Evolutionary conservation across 2,329 filamentous ascomycete species (phyloP).

Genomic region (Decorospora gaudefroyi): DNA sequence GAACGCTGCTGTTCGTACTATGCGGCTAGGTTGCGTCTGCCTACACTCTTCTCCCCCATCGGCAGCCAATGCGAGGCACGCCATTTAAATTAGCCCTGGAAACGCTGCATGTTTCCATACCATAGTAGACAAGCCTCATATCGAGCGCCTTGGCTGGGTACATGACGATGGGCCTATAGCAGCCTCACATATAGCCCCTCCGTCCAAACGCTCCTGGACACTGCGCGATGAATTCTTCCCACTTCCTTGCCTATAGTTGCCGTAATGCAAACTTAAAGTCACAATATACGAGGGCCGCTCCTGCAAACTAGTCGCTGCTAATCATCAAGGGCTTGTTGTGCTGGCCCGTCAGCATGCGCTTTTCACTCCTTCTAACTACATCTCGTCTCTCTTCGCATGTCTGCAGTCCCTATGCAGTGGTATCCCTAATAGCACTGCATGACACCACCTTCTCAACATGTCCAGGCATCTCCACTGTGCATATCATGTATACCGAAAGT

Average conservation of each 20-base stretch:
- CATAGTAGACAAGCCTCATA: constrained; percentile 24
- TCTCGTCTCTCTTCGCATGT: constrained; percentile 1
- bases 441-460: constrained; percentile 5
- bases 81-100: constrained; percentile 23
- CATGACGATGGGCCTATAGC: constrained; percentile 25
- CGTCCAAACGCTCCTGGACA: constrained; percentile 17
- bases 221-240: constrained; percentile 15
- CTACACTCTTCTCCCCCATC: constrained; percentile 10
- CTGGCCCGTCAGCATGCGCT: constrained; percentile 14
- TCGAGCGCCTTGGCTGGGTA: constrained; percentile 20
- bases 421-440: constrained; percentile 13
- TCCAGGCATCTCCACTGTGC: constrained; percentile 6
- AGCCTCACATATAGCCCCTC: constrained; percentile 39
- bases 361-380: constrained; percentile 4
- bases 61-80: constrained; percentile 14
- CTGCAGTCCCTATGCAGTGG: constrained; percentile 1
- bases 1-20: constrained; percentile 7
- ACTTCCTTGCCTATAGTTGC: constrained; percentile 24
- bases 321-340: constrained; percentile 13
- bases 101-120: constrained; percentile 18
- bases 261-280: constrained; percentile 9
- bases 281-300: background rate
- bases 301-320: constrained; percentile 15
- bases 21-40: constrained; percentile 16
- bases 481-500: constrained; percentile 16